Evolutionary conservation across 768 basidiomycete species (phyloP).

Genomic region (Agaricus subrufescens): DNA sequence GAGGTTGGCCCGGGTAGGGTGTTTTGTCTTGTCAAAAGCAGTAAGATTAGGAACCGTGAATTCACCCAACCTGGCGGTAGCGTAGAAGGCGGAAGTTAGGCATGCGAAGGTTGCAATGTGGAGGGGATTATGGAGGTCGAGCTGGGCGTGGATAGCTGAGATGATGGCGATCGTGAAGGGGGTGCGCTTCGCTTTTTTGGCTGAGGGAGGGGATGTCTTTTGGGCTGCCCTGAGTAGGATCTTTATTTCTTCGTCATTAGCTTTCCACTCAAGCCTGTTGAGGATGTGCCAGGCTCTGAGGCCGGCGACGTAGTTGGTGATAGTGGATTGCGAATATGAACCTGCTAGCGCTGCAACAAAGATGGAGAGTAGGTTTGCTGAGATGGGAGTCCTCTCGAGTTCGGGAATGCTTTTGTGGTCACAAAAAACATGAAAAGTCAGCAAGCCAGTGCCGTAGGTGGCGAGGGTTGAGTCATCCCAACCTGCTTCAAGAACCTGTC

Average conservation of each 20-base stretch:
- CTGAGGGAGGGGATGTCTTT: slow-evolving; percentile 11
- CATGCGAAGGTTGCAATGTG: slow-evolving; percentile 24
- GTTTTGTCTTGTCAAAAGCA: slow-evolving; percentile 13
- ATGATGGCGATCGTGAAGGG: slow-evolving; percentile 14
- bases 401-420: slow-evolving; percentile 23
- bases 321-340: slow-evolving; percentile 11
- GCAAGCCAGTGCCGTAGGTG: slow-evolving; percentile 27
- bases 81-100: slow-evolving; percentile 20
- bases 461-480: slow-evolving; percentile 22
- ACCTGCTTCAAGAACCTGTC: neutral
- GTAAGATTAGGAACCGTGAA: slow-evolving; percentile 16
- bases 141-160: neutral
- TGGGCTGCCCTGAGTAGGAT: slow-evolving; percentile 9
- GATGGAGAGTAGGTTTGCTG: slow-evolving; percentile 16
- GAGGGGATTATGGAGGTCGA: slow-evolving; percentile 15
- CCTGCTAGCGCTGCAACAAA: slow-evolving; percentile 23
- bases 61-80: slow-evolving; percentile 16
- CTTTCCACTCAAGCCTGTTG: slow-evolving; percentile 19
- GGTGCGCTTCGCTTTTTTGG: slow-evolving; percentile 9
- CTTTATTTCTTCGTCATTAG: slow-evolving; percentile 5
- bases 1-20: slow-evolving; percentile 13
- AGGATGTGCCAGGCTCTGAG: slow-evolving; percentile 29
- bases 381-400: slow-evolving; percentile 17
- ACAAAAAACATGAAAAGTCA: slow-evolving; percentile 31
- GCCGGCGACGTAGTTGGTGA: slow-evolving; percentile 19